Evolutionary conservation across 495 filamentous ascomycete genomes (phyloP), one percentile per base, ranked within the genome.

Genomic region (Cercophora newfieldiana): DNA sequence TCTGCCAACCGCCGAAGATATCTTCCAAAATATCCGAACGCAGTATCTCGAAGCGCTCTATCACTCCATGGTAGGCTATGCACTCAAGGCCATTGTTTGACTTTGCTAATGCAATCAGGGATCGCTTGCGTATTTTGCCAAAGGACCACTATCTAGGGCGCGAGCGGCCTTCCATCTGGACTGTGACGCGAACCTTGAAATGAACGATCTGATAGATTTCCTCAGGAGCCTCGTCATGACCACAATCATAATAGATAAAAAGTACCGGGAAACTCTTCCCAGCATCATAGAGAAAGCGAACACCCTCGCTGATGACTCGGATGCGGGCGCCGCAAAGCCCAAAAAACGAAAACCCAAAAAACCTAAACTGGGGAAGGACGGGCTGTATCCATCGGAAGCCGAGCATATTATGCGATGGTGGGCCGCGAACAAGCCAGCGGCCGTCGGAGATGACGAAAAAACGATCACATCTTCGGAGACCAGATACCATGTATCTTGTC

Each of bases 81-180:
- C 22, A 30, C n/a, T 50, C 16, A 33, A 2, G 1, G 7, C 21
- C 6, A 14, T 25, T 2, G 1, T 69, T 16, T 54, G 21, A 57
- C 37, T 60, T 30, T 16, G 50, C 73, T 80, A 63, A 80, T 71
- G 44, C 51, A n/a, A 14, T 19, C 48, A 93, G 88, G 90, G 92
- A 24, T 95, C 95, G 14, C 79, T 98, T 70, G 96, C 94, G 68
- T 99, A 97, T 75, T 99, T 98, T 81, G 91, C 94, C 21, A 99
- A 99, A 81, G 95, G 95, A 1, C 93, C 95, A 3, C 82, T 98
- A 22, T 91, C 96, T n/a, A 86, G 93, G 70, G 92, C 91, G 22
- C 85, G 95, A 61, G 89, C 88, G 55, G 86, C 87, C 33, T 92
- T 96, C 66, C 86, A 90, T 68, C 76, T 85, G 26, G 80, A 86